phyloP scores from a whole-genome alignment of 495 filamentous ascomycete species.

The Aspergillus haitiensis region DNA sequence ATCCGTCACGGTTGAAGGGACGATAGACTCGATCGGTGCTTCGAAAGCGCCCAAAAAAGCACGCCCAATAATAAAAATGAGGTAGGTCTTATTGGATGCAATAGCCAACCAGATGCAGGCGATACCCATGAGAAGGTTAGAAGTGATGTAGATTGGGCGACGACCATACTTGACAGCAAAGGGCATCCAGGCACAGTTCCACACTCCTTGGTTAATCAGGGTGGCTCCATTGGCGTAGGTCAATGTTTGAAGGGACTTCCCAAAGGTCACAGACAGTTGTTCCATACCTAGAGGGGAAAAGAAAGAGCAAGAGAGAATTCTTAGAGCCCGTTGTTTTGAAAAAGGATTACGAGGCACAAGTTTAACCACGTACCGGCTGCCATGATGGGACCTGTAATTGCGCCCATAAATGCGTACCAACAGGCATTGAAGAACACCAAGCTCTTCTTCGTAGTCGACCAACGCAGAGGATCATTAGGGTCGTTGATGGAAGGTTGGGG shows the following conservation, averaged over 20 bases:
- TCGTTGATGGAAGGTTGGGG: constrained; percentile 9
- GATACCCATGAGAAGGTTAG: constrained; percentile 26
- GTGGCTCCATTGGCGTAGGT: constrained; percentile 7
- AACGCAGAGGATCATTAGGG: constrained; percentile 5
- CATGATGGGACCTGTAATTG: constrained; percentile 10
- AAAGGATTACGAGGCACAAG: neutral
- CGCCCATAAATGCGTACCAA: constrained; percentile 11
- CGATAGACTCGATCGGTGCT: constrained; percentile 54
- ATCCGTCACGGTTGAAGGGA: constrained; percentile 53
- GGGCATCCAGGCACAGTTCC: constrained; percentile 57
- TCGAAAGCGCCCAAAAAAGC: constrained; percentile 51
- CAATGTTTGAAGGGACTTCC: constrained; percentile 6
- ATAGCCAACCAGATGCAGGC: neutral
- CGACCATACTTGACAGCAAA: constrained; percentile 54
- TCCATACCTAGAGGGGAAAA: neutral
- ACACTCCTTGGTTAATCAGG: constrained; percentile 32
- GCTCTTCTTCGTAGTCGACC: constrained; percentile 1
- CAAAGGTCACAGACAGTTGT: constrained; percentile 1
- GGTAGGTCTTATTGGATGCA: constrained; percentile 39
- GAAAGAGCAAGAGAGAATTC: neutral
- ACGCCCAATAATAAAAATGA: constrained; percentile 42
- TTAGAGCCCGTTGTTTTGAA: neutral
- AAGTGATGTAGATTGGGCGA: constrained; percentile 47
- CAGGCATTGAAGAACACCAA: constrained; percentile 7
- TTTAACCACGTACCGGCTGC: neutral